Evolutionary conservation across 2,329 filamentous ascomycete species (phyloP), one percentile per base, ranked within the genome.

Genomic region (Fusarium sp.): DNA sequence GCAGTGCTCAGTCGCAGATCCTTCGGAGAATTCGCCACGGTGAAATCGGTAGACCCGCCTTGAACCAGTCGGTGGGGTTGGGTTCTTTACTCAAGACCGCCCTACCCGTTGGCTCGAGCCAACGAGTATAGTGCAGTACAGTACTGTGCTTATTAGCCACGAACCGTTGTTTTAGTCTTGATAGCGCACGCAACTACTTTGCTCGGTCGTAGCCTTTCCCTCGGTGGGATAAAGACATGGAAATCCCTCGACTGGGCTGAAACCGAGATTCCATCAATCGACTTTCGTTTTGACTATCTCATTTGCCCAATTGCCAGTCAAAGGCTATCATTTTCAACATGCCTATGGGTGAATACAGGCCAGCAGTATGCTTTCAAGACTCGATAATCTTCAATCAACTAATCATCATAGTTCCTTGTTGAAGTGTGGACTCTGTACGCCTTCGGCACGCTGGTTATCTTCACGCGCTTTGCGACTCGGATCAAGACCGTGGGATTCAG

Each of bases 401-500:
- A 6, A 36, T 23, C 7, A 8, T 4, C 4, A 25, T 10, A 39
- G 46, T 78, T 78, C 29, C 64, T 79, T 11, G 25, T 54, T 4
- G 76, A 79, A 42, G 69, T 69, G 11, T 78, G 76, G 76, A 31
- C 66, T 2, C 69, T 77, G 20, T 81, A 76, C 41, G 73, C 59
- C 3, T 48, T 79, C 25, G 79, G 79, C 3, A 67, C 73, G 5
- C 11, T 69, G 5, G 65, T 80, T 13, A 56, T 82, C 1, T n/a
- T 75, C 2, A 25, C 73, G 5, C 76, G 80, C 5, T 79, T 77
- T 18, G 67, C 57, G 15, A 76, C 81, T 6, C 76, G 80, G 2
- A 51, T 80, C 17, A 76, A 77, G 4, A 78, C 77, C 0, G 79
- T 80, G 2, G 80, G 80, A 4, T 49, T 75, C 27, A 72, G 74